Percentiles rank a stretch among this genome's conserved stretches.
These are phyloP conservation scores for Russula sp. DNA, from an alignment of 768 basidiomycete genomes.

Conservation along the genomic window DNA sequence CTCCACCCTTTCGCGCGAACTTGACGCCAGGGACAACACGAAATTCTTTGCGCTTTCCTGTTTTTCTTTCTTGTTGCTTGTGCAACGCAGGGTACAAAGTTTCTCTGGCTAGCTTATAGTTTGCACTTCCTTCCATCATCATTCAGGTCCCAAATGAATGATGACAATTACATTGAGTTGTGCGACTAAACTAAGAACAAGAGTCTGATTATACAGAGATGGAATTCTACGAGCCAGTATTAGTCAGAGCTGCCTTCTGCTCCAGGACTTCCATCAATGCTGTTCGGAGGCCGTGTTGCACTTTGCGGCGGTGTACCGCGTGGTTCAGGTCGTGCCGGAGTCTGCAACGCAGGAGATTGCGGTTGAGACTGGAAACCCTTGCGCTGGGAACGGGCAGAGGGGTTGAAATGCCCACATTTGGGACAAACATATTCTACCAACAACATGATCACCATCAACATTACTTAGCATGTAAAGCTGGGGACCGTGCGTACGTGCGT, in stretches of 20 bases:
- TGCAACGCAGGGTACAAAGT: neutral
- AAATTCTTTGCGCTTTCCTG: constrained; percentile 15
- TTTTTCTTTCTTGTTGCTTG: neutral
- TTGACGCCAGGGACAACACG: constrained; percentile 3
- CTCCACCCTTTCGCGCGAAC: neutral
- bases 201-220: constrained; percentile 4
- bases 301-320: neutral
- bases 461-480: neutral
- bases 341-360: neutral
- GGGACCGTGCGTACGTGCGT: constrained; percentile 57
- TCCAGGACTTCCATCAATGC: neutral
- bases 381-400: constrained; percentile 29
- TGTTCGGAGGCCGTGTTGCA: neutral
- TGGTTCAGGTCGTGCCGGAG: neutral
- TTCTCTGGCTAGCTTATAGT: neutral
- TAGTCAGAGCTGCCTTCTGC: neutral
- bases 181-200: constrained; percentile 17
- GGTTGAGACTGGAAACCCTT: neutral
- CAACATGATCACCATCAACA: neutral
- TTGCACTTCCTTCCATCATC: neutral
- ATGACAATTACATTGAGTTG: constrained; percentile 2
- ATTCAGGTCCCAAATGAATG: neutral
- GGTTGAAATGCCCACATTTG: constrained; percentile 81
- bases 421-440: constrained; percentile 74
- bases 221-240: constrained; percentile 7